Evolutionary conservation across 768 basidiomycete genomes (phyloP).

Genomic region (Leucocoprinus leucothites): DNA sequence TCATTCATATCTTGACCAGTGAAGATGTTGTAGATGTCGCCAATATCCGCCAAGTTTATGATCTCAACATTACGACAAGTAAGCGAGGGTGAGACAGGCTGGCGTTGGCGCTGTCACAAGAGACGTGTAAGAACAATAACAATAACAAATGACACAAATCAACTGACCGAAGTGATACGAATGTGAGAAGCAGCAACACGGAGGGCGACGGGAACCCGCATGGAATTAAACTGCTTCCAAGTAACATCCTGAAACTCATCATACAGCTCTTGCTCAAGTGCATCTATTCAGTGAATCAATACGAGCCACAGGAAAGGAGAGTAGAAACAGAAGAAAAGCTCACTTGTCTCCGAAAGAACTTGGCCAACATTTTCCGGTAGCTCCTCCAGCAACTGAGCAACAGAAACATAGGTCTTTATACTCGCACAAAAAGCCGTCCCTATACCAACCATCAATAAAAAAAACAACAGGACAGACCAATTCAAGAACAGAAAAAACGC

Average conservation of each 20-base stretch:
- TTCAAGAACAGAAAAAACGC: no score
- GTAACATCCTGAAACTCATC: constrained; percentile 59
- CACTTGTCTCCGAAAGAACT: constrained; percentile 55
- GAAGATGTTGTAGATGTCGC: constrained; percentile 82
- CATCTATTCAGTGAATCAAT: no score
- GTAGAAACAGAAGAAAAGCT: no score
- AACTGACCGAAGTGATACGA: constrained; percentile 69
- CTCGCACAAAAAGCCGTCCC: constrained; percentile 50
- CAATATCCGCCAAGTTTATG: constrained; percentile 74
- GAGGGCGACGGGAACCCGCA: constrained; percentile 70
- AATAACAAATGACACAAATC: no score
- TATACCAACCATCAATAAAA: constrained; percentile 19
- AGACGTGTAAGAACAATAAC: no score
- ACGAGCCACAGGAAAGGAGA: no score
- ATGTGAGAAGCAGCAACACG: constrained; percentile 69
- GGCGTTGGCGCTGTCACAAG: constrained; percentile 52
- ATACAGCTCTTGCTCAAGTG: constrained; percentile 57
- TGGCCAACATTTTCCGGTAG: constrained; percentile 47
- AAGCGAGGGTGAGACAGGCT: constrained; percentile 57
- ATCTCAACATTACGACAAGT: constrained; percentile 81
- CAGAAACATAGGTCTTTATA: constrained; percentile 61
- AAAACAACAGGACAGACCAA: no score
- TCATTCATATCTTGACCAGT: constrained; percentile 72
- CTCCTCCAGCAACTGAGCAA: constrained; percentile 55
- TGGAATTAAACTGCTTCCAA: constrained; percentile 54